A percentile compares a stretch with the other conserved stretches of the same genome.
phyloP scores from a whole-genome alignment of 306 rosid genomes.

The Prunus persica region DNA sequence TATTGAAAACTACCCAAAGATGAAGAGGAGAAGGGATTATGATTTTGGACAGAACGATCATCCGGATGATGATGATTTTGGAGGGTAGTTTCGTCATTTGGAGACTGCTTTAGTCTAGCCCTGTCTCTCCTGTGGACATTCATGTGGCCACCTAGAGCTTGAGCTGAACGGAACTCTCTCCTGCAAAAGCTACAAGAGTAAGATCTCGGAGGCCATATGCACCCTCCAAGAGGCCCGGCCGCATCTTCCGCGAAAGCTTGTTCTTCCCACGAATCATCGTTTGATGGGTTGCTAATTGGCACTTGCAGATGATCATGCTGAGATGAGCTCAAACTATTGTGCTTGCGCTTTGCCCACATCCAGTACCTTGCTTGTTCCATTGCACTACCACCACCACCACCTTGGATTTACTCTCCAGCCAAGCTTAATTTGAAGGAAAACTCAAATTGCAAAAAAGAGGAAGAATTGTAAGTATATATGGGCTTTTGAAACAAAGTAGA shows the following conservation, averaged over 20 bases:
- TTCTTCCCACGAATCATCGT: slow-evolving; percentile 83
- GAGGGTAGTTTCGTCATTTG: slow-evolving; percentile 23
- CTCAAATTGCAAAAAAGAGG: not conserved
- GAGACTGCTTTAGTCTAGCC: slow-evolving; percentile 73
- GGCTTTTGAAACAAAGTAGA: not conserved
- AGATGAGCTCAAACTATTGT: slow-evolving; percentile 22
- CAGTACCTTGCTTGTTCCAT: slow-evolving; percentile 69
- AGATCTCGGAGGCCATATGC: slow-evolving; percentile 94
- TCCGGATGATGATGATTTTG: slow-evolving; percentile 4
- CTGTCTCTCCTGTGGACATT: slow-evolving; percentile 93
- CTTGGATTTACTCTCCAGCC: not conserved
- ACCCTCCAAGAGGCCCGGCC: slow-evolving; percentile 70
- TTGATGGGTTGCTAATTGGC: slow-evolving; percentile 21
- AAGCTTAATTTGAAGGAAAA: not conserved
- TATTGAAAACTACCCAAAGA: slow-evolving; percentile 26
- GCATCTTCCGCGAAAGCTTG: slow-evolving; percentile 91
- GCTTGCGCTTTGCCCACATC: slow-evolving; percentile 66
- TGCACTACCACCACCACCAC: not conserved
- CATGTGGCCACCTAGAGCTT: slow-evolving; percentile 96
- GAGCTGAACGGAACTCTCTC: slow-evolving; percentile 92
- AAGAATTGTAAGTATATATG: not conserved
- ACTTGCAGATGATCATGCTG: slow-evolving; percentile 21
- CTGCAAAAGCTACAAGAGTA: slow-evolving; percentile 88
- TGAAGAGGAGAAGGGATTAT: slow-evolving; percentile 30
- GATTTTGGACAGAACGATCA: not conserved